phyloP scores from a whole-genome alignment of 2,329 filamentous ascomycete species.

The Daldinia sp. region DNA sequence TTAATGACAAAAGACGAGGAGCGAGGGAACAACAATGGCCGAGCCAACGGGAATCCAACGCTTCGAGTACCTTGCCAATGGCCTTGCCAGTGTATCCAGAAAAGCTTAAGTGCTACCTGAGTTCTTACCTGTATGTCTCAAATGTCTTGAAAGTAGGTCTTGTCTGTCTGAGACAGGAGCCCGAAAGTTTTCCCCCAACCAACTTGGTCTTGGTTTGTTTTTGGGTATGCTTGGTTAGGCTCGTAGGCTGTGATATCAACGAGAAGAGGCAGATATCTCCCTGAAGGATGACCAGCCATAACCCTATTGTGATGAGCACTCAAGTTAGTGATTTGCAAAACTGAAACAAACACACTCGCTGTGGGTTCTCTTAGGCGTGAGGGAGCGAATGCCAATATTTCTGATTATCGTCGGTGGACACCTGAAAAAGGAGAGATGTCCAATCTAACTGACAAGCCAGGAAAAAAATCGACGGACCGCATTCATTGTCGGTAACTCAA shows the following conservation, averaged over 20 bases:
- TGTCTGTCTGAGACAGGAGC: slow-evolving; percentile 30
- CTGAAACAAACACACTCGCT: slow-evolving; percentile 30
- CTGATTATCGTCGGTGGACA: slow-evolving; percentile 23
- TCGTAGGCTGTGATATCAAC: slow-evolving; percentile 19
- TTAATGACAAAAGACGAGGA: slow-evolving; percentile 22
- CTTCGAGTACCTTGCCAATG: slow-evolving; percentile 22
- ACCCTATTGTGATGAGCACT: slow-evolving; percentile 34
- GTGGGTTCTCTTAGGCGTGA: slow-evolving; percentile 28
- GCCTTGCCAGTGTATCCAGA: slow-evolving; percentile 12
- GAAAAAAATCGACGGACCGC: slow-evolving; percentile 20
- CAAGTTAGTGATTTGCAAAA: slow-evolving; percentile 24
- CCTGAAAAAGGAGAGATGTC: slow-evolving; percentile 18
- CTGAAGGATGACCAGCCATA: slow-evolving; percentile 16
- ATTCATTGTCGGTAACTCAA: slow-evolving; percentile 12
- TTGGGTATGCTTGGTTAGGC: too few relatives aligned
- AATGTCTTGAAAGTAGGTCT: slow-evolving; percentile 1
- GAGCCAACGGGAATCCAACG: slow-evolving; percentile 3
- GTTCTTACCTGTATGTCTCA: background rate
- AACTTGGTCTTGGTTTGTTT: slow-evolving; percentile 14
- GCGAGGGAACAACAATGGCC: slow-evolving; percentile 18
- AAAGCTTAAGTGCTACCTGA: slow-evolving; percentile 19
- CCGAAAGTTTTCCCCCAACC: slow-evolving; percentile 15
- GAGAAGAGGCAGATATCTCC: slow-evolving; percentile 18
- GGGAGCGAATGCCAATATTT: slow-evolving; percentile 13
- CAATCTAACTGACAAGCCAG: slow-evolving; percentile 11